Evolutionary conservation across 2,329 filamentous ascomycete species (phyloP), one percentile per base, ranked within the genome.

Genomic region (Xylariales sp.): DNA sequence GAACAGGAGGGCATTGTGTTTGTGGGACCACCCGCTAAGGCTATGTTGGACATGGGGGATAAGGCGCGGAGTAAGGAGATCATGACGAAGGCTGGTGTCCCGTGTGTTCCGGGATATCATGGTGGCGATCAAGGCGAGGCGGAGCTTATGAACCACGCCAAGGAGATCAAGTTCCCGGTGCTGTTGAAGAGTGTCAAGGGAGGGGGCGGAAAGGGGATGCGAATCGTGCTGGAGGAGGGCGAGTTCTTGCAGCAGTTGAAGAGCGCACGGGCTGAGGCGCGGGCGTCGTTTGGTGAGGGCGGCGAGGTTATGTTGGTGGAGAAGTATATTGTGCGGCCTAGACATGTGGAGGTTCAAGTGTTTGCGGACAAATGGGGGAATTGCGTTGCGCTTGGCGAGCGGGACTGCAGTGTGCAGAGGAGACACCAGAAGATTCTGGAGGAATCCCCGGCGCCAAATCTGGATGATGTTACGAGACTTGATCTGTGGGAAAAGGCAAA

Each of bases 51-150:
- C 58, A 82, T 88, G 61, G 72, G 73, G 32, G 80, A 76, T 48
- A 76, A 87, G 61, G 75, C 83, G 1, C 80, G 82, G 36, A 78
- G 83, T 39, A 98, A 98, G 64, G 86, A 95, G 60, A 96, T 98
- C 58, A 97, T 98, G 93, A 88, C 80, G 24, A 80, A 81, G 4
- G 91, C 93, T n/a, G 88, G 89, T 7, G 93, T 98, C 3, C 90
- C 90, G 4, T 97, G 93, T 56, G 93, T 98, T 36, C 93, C 93
- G 0, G 93, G 93, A 1, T 98, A 98, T 57, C 93, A 97, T 60
- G 93, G 93, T 14, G 56, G 73, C 1, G 87, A 95, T 39, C 93
- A 98, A 66, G 80, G 84, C 36, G 71, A 76, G 34, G 62, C 68
- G 42, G 64, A 78, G 50, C 61, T 84, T 19, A 59, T 88, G 42